Percentiles rank a stretch among this genome's conserved stretches.
Evolutionary conservation across 371 early-diverging fungal genomes (phyloP).

Genomic region (Mortierella sp.): DNA sequence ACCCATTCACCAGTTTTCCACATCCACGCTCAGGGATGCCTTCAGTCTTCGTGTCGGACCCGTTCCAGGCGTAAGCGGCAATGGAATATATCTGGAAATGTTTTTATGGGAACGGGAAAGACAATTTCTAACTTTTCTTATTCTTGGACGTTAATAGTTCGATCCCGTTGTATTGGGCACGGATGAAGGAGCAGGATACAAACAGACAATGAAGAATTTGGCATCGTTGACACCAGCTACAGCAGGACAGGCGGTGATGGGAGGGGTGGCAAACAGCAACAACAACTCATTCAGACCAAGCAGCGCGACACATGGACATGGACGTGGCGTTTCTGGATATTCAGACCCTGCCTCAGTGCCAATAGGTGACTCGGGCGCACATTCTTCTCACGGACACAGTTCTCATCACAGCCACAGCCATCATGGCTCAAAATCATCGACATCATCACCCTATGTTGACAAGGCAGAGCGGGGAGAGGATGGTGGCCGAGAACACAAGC

Average conservation of each 20-base stretch:
- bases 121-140: neutral
- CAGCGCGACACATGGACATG: conserved; percentile 17
- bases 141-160: conserved; percentile 57
- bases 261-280: conserved; percentile 16
- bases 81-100: neutral
- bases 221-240: conserved; percentile 15
- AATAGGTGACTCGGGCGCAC: conserved; percentile 10
- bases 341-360: neutral
- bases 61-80: conserved; percentile 65
- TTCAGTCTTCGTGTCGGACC: conserved; percentile 70
- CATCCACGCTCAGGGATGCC: conserved; percentile 62
- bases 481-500: conserved; percentile 64
- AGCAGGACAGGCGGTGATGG: conserved; percentile 17
- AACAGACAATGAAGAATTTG: conserved; percentile 25
- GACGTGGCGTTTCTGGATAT: conserved; percentile 14
- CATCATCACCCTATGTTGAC: conserved; percentile 52
- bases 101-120: neutral
- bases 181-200: conserved; percentile 58
- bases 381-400: conserved; percentile 27
- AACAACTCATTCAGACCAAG: conserved; percentile 15
- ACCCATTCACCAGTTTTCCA: conserved; percentile 41
- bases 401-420: conserved; percentile 33
- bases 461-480: conserved; percentile 58
- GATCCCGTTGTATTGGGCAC: conserved; percentile 69
- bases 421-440: conserved; percentile 42